Conservation (phyloP, 2,329 filamentous ascomycete genomes). For the Sporothrix phasma region DNA sequence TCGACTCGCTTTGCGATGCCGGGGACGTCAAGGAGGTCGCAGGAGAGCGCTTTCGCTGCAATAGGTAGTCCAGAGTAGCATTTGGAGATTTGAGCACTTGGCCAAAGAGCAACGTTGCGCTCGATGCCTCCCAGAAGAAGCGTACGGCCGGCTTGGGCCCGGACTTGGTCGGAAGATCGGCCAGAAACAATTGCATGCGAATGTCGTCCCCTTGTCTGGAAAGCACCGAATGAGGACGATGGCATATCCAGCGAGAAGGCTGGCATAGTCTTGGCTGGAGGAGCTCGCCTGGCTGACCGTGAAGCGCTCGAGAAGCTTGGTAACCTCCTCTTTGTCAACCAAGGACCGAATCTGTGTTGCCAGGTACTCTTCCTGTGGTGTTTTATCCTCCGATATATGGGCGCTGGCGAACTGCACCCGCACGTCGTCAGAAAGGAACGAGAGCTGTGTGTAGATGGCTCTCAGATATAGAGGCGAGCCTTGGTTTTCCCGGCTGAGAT, state of each 20-base stretch:
- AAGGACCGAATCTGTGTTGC: constrained; percentile 57
- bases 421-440: constrained; percentile 42
- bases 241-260: constrained; percentile 73
- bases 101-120: constrained; percentile 33
- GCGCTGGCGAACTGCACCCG: constrained; percentile 32
- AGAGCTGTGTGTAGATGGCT: constrained; percentile 45
- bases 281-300: constrained; percentile 23
- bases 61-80: constrained; percentile 24
- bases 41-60: constrained; percentile 18
- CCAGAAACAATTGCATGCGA: constrained; percentile 84
- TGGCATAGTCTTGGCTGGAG: constrained; percentile 44
- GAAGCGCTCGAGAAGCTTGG: constrained; percentile 43
- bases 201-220: constrained; percentile 76
- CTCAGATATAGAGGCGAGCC: constrained; percentile 37
- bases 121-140: constrained; percentile 68
- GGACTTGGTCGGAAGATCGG: constrained; percentile 44
- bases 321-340: constrained; percentile 66
- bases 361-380: constrained; percentile 44
- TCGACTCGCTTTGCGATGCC: constrained; percentile 21
- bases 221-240: constrained; percentile 80
- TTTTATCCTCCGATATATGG: constrained; percentile 16
- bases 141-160: constrained; percentile 55
- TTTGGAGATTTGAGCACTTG: constrained; percentile 26
- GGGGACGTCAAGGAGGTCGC: constrained; percentile 9
- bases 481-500: constrained; percentile 24